These are phyloP conservation scores for Citrus reticulata DNA, from an alignment of 345 rosid species.

Conservation along the genomic window DNA sequence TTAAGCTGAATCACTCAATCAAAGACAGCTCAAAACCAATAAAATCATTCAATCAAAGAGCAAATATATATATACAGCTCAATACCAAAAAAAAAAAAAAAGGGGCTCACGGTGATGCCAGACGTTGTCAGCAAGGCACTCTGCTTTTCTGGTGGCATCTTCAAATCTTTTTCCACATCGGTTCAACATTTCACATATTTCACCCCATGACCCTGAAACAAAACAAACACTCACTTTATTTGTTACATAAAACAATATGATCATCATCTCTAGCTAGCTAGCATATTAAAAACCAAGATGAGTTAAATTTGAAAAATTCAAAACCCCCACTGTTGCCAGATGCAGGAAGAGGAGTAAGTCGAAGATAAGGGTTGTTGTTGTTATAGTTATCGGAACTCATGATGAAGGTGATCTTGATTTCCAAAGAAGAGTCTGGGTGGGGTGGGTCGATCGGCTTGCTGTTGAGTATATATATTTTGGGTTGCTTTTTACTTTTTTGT, in stretches of 20 bases:
- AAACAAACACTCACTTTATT: not conserved
- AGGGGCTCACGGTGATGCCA: constrained; percentile 52
- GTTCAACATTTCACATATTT: constrained; percentile 43
- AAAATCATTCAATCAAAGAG: not conserved
- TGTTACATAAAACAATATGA: not conserved
- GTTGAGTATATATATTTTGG: too few relatives aligned
- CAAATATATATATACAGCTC: not conserved
- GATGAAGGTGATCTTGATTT: constrained; percentile 2
- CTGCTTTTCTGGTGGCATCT: constrained; percentile 55
- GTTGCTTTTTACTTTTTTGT: too few relatives aligned
- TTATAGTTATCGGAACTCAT: constrained; percentile 11
- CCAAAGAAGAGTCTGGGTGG: not conserved
- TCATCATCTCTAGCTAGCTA: not conserved
- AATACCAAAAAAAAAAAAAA: not conserved
- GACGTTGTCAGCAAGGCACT: constrained; percentile 46
- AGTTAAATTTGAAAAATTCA: not conserved
- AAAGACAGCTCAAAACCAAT: not conserved
- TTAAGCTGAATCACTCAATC: not conserved
- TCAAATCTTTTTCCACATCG: constrained; percentile 62
- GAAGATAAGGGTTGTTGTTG: constrained; percentile 40
- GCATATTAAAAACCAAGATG: not conserved
- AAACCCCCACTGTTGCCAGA: constrained; percentile 35
- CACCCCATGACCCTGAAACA: constrained; percentile 51
- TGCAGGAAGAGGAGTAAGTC: constrained; percentile 27
- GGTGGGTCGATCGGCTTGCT: too few relatives aligned